phyloP scores from a whole-genome alignment of 108 stramenopile species.

The Cyclostephanos tholiformis region DNA sequence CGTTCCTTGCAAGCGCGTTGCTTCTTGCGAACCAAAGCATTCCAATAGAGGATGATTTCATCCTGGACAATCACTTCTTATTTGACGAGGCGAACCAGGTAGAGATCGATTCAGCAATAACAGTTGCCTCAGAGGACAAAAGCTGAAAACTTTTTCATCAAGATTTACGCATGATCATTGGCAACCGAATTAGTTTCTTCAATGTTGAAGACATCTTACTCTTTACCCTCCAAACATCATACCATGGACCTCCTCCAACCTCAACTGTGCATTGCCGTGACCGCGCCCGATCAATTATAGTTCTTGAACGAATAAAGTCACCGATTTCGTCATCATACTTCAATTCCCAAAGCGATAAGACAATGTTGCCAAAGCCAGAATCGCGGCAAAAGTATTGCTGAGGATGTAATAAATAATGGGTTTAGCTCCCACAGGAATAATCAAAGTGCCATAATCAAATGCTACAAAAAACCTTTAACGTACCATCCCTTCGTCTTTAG shows the following conservation, averaged over 20 bases:
- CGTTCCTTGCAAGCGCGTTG: conserved; percentile 80
- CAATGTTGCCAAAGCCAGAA: conserved; percentile 67
- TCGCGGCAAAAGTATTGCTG: conserved; percentile 78
- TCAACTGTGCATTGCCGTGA: conserved; percentile 75
- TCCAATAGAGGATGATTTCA: conserved; percentile 64
- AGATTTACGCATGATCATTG: conserved; percentile 16
- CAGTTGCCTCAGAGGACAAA: conserved; percentile 32
- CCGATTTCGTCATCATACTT: conserved; percentile 56
- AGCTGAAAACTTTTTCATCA: conserved; percentile 39
- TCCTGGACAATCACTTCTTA: conserved; percentile 74
- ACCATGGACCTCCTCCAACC: conserved; percentile 39
- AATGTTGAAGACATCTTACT: conserved; percentile 26
- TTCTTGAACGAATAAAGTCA: conserved; percentile 54
- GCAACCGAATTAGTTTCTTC: conserved; percentile 26
- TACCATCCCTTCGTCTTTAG: conserved; percentile 81
- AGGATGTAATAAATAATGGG: background rate
- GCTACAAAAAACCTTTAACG: background rate
- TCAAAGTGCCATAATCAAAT: no score
- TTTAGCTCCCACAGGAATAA: background rate
- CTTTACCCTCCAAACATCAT: conserved; percentile 31
- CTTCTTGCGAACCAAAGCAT: conserved; percentile 79
- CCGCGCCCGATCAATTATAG: conserved; percentile 54
- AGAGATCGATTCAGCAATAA: conserved; percentile 1
- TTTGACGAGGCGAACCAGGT: conserved; percentile 49
- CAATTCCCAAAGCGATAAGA: conserved; percentile 72